These are phyloP conservation scores for Neurospora intermedia DNA, from an alignment of 495 filamentous ascomycete species.

Conservation along the genomic window DNA sequence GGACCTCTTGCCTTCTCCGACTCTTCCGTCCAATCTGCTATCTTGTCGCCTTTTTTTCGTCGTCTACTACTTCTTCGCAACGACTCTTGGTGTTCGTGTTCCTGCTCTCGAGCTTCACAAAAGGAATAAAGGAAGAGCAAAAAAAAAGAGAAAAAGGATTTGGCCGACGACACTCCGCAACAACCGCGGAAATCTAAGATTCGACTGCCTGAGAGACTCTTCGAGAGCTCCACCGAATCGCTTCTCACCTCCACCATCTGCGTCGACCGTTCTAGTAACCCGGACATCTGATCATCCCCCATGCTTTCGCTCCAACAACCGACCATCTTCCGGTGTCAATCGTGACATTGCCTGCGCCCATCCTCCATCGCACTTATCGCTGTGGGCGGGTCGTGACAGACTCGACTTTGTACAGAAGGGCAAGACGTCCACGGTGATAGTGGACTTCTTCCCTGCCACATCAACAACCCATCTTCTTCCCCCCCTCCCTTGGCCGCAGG, in stretches of 20 bases:
- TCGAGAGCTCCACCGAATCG: neutral
- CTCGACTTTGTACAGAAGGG: conserved; percentile 13
- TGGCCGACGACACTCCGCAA: neutral
- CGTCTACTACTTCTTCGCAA: neutral
- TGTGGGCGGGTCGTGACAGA: conserved; percentile 15
- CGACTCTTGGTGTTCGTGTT: neutral
- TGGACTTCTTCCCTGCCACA: conserved; percentile 33
- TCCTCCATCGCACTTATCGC: conserved; percentile 4
- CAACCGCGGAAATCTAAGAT: neutral
- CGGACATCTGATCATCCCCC: conserved; percentile 7
- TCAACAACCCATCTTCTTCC: conserved; percentile 20
- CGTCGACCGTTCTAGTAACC: neutral
- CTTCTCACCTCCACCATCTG: neutral
- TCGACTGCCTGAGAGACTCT: neutral
- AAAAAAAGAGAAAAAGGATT: neutral
- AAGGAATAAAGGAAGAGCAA: neutral
- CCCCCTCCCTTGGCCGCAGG: conserved; percentile 37
- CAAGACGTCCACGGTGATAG: conserved; percentile 39
- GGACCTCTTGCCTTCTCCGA: conserved; percentile 5
- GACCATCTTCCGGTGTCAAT: conserved; percentile 17
- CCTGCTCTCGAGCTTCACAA: conserved; percentile 2
- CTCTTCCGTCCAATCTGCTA: neutral
- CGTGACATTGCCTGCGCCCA: conserved; percentile 20
- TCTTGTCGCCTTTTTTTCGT: conserved; percentile 2
- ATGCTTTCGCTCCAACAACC: conserved; percentile 23